Base-by-base conservation (phyloP, 768 basidiomycete genomes). In the Sistotremastrum suecicum region DNA sequence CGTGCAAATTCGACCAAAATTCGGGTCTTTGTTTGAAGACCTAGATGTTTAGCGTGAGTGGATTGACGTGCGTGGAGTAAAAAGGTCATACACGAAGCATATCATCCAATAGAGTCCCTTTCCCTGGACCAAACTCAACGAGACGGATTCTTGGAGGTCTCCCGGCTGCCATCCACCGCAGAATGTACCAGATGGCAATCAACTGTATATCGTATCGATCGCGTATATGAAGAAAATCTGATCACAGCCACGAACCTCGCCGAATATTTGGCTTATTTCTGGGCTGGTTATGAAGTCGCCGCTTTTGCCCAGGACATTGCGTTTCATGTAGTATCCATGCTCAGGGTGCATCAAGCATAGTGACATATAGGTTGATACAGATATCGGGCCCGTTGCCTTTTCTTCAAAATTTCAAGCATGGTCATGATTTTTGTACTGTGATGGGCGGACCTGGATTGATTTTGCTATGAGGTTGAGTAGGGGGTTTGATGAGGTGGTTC, bases 241-340 rank as follows among this genome's bases (percentile, higher is more conserved):
- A 39, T 29, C 29, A 47, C 34, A 7, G 37, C 39, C 10, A 60
- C 75, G 51, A 58, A 91, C 94, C 78, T 99, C 94, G 48, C 95
- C 95, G 59, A 98, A 98, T 0, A 87, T 76, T 59, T 97, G 91
- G 54, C 78, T 86, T 44, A 99, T 97, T 61, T 99, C 95, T 2
- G 94, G 95, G 54, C 85, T 90, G 7, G 95, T 99, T 20, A 85
- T 83, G 57, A 98, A 99, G 66, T 99, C 95, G 4, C 95, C 95
- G 37, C 71, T 68, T 0, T 75, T 51, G 8, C 95, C 95, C 55
- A 99, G 88, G 3, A 98, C 81, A 38, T 76, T 69, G 47, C 85
- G 71, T 35, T 78, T 82, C 68, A 83, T 87, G 66, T 98, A 98
- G 64, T 98, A 99, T 1, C 95, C 95, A 45, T 88, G 68, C 0